Evolutionary conservation across 1,284 basidiomycete species (phyloP).

Genomic region (Sphagnurus paluster): DNA sequence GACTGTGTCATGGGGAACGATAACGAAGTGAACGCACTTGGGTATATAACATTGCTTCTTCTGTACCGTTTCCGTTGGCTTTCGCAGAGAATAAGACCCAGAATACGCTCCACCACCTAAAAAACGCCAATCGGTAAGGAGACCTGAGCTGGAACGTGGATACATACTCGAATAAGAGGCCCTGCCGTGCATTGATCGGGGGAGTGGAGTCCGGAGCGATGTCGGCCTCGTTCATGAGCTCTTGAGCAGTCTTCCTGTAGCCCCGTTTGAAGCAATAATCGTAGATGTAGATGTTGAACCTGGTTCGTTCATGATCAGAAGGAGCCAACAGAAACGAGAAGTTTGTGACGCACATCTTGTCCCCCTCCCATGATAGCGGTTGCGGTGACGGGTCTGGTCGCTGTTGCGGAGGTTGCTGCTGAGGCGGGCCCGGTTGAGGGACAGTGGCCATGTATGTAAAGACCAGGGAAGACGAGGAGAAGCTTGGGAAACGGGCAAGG

Average conservation of each 20-base stretch:
- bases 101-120: constrained; percentile 85
- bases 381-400: constrained; percentile 21
- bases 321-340: constrained; percentile 22
- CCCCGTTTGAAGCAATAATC: constrained; percentile 81
- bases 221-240: constrained; percentile 64
- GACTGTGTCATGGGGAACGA: constrained; percentile 15
- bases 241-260: constrained; percentile 64
- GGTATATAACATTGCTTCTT: constrained; percentile 70
- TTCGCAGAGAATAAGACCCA: constrained; percentile 82
- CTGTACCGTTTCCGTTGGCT: constrained; percentile 57
- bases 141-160: constrained; percentile 7
- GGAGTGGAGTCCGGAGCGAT: constrained; percentile 59
- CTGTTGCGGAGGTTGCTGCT: constrained; percentile 24
- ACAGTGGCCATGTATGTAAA: constrained; percentile 27
- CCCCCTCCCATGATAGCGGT: constrained; percentile 47
- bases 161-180: constrained; percentile 77
- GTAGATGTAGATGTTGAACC: constrained; percentile 85
- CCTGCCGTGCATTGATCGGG: constrained; percentile 79
- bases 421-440: constrained; percentile 21
- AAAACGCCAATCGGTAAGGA: constrained; percentile 15
- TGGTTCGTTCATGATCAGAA: constrained; percentile 30
- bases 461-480: constrained; percentile 6
- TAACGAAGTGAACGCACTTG: constrained; percentile 47
- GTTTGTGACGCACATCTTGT: constrained; percentile 21
- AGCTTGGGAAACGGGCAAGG: constrained; percentile 13